These are phyloP conservation scores for Trametes villosa DNA, from an alignment of 768 basidiomycete genomes.

Conservation along the genomic window DNA sequence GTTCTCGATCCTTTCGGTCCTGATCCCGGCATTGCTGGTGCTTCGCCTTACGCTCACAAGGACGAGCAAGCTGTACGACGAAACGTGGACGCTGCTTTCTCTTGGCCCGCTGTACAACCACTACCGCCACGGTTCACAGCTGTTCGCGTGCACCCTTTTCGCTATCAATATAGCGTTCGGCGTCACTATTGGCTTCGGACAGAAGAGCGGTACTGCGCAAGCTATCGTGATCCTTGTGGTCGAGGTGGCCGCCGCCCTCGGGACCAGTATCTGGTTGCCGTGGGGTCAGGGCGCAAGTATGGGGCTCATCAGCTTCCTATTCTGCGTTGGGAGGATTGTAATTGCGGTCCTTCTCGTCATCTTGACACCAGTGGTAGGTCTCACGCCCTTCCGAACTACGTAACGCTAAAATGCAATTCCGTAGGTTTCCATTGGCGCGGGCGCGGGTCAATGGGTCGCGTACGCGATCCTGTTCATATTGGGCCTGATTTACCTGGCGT, in stretches of 20 bases:
- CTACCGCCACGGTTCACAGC: slow-evolving; percentile 87
- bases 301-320: slow-evolving; percentile 93
- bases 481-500: slow-evolving; percentile 81
- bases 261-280: slow-evolving; percentile 93
- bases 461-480: slow-evolving; percentile 90
- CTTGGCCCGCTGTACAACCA: slow-evolving; percentile 95
- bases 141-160: slow-evolving; percentile 84
- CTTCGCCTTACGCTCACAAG: slow-evolving; percentile 79
- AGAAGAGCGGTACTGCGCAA: slow-evolving; percentile 89
- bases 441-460: slow-evolving; percentile 90
- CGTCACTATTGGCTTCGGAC: slow-evolving; percentile 86
- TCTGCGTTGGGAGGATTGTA: slow-evolving; percentile 89
- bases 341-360: slow-evolving; percentile 91
- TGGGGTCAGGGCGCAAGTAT: slow-evolving; percentile 98
- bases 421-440: slow-evolving; percentile 82
- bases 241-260: slow-evolving; percentile 84
- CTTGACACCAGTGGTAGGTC: slow-evolving; percentile 82
- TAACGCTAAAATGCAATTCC: slow-evolving; percentile 18
- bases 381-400: slow-evolving; percentile 14
- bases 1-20: slow-evolving; percentile 78
- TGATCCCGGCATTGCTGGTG: slow-evolving; percentile 75
- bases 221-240: slow-evolving; percentile 88
- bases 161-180: slow-evolving; percentile 83
- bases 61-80: slow-evolving; percentile 92
- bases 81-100: slow-evolving; percentile 87